These are phyloP conservation scores for Hirschioporus abietinus DNA, from an alignment of 768 basidiomycete species.

Conservation along the genomic window DNA sequence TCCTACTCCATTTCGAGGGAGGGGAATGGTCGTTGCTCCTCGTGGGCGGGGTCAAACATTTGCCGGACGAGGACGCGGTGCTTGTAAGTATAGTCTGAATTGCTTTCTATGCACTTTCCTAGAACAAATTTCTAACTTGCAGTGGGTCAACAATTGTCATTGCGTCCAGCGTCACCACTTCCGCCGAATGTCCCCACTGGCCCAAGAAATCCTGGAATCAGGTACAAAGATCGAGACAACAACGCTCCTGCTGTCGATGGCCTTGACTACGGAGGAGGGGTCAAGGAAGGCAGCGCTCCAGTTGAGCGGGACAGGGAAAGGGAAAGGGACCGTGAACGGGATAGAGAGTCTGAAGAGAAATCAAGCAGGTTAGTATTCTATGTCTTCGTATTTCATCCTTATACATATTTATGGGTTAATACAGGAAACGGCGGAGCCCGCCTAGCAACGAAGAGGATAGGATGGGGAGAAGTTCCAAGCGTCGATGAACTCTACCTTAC, in stretches of 20 bases:
- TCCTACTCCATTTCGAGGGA: constrained; percentile 39
- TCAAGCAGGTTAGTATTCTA: constrained; percentile 28
- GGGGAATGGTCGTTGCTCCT: constrained; percentile 35
- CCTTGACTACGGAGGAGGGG: constrained; percentile 73
- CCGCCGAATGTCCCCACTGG: constrained; percentile 87
- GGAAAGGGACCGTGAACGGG: too few species aligned
- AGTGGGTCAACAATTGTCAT: constrained; percentile 43
- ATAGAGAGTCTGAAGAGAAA: constrained; percentile 57
- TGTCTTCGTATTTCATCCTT: constrained; percentile 5
- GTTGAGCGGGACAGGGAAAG: constrained; percentile 26
- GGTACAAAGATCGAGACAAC: constrained; percentile 85
- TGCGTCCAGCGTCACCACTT: constrained; percentile 76
- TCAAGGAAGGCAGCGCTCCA: constrained; percentile 15
- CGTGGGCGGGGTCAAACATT: constrained; percentile 39
- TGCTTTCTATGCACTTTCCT: constrained; percentile 17
- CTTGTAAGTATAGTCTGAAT: constrained; percentile 37
- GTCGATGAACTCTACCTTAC: background rate
- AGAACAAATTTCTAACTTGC: constrained; percentile 12
- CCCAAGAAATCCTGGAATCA: constrained; percentile 73
- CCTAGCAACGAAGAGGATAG: constrained; percentile 65
- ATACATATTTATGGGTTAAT: constrained; percentile 7
- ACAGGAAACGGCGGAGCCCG: constrained; percentile 69
- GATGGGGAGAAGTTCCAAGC: constrained; percentile 1
- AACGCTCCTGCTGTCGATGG: constrained; percentile 85
- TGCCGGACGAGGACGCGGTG: constrained; percentile 30